These are phyloP conservation scores for Yamadazyma olivae DNA, from an alignment of 805 yeast species.

Conservation along the genomic window DNA sequence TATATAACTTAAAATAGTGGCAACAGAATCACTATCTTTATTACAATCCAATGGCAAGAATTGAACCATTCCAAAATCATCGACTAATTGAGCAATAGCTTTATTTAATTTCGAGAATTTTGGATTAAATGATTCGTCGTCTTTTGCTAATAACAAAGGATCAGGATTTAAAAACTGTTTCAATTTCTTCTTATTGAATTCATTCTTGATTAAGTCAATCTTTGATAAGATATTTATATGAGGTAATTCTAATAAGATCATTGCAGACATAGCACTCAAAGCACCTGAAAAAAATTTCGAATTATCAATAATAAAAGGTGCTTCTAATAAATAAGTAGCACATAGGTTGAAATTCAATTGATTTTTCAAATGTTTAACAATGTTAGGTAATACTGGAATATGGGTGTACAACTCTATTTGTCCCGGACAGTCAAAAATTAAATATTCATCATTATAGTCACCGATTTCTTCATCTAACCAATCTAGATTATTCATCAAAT, in stretches of 20 bases:
- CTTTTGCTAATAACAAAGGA: constrained; percentile 65
- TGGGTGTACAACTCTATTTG: constrained; percentile 95
- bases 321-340: constrained; percentile 89
- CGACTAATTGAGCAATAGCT: constrained; percentile 85
- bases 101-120: constrained; percentile 70
- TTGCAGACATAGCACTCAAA: constrained; percentile 95
- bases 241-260: constrained; percentile 92
- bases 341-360: constrained; percentile 83
- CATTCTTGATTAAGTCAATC: constrained; percentile 79
- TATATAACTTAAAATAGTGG: constrained; percentile 81
- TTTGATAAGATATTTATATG: constrained; percentile 90
- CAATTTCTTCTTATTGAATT: constrained; percentile 68
- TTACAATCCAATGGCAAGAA: constrained; percentile 81
- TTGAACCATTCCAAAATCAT: constrained; percentile 99
- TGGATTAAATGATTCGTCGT: constrained; percentile 43
- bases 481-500: constrained; percentile 81
- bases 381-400: constrained; percentile 86
- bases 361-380: constrained; percentile 79
- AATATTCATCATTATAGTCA: constrained; percentile 89
- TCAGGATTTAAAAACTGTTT: constrained; percentile 90
- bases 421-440: constrained; percentile 92
- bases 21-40: constrained; percentile 68
- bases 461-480: constrained; percentile 98
- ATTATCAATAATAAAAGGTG: constrained; percentile 87
- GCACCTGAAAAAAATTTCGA: constrained; percentile 96